Evolutionary conservation across 2,329 filamentous ascomycete genomes (phyloP).

Genomic region (Ceratocystis eucalypticola): DNA sequence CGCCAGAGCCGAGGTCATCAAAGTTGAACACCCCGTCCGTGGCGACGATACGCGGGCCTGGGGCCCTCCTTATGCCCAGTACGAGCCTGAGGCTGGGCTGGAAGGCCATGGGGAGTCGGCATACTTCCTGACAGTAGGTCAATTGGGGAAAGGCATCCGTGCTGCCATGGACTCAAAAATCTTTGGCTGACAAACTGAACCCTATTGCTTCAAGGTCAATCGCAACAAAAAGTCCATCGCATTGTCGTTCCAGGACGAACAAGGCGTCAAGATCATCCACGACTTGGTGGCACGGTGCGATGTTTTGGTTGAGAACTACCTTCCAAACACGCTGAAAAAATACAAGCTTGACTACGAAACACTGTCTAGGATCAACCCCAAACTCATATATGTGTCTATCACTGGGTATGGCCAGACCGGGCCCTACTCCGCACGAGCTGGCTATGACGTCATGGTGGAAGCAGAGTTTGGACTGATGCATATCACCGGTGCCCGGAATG

Average conservation of each 20-base stretch:
- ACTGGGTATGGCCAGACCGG: conserved; percentile 95
- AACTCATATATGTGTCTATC: conserved; percentile 85
- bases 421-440: conserved; percentile 72
- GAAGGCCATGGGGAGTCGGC: conserved; percentile 78
- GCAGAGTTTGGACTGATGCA: conserved; percentile 98
- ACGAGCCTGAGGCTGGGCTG: conserved; percentile 44
- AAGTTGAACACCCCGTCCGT: conserved; percentile 81
- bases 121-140: conserved; percentile 71
- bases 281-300: conserved; percentile 73
- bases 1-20: conserved; percentile 80
- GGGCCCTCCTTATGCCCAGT: conserved; percentile 86
- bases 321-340: conserved; percentile 78
- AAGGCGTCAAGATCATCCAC: conserved; percentile 77
- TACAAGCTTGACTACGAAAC: conserved; percentile 83
- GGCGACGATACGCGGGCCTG: conserved; percentile 93
- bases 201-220: conserved; percentile 52
- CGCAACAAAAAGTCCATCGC: conserved; percentile 94
- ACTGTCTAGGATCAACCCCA: conserved; percentile 66
- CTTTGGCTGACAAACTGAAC: background rate
- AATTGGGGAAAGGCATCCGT: background rate
- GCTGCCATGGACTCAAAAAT: background rate
- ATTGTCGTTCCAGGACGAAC: conserved; percentile 74
- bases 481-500: conserved; percentile 79
- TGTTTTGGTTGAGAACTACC: conserved; percentile 91
- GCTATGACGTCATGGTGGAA: conserved; percentile 99